phyloP scores from a whole-genome alignment of 768 basidiomycete species.

The Leucogyrophana mollusca region DNA sequence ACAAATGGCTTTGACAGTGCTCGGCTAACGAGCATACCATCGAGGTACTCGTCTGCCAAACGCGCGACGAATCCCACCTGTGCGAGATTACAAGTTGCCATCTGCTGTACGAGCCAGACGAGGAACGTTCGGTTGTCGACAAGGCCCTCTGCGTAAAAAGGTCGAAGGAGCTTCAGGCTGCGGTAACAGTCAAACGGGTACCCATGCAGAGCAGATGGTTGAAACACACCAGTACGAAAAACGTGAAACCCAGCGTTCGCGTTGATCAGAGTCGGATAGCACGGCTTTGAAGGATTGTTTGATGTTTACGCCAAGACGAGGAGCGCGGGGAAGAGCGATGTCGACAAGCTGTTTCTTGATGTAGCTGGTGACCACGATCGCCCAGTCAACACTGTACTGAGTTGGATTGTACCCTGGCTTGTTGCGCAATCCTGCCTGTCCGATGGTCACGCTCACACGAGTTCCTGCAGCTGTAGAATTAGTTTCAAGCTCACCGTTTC shows the following conservation, averaged over 20 bases:
- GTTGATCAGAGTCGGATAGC: conserved; percentile 64
- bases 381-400: conserved; percentile 85
- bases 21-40: conserved; percentile 64
- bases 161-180: conserved; percentile 69
- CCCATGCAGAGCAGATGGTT: background rate
- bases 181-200: conserved; percentile 2
- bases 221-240: conserved; percentile 70
- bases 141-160: conserved; percentile 78
- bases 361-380: conserved; percentile 75
- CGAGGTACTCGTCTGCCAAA: conserved; percentile 78
- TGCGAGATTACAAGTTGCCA: conserved; percentile 75
- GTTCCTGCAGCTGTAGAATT: background rate
- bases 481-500: conserved; percentile 59
- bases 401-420: conserved; percentile 79
- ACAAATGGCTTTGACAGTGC: conserved; percentile 67
- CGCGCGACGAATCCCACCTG: conserved; percentile 76
- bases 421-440: conserved; percentile 69
- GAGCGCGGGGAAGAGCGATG: conserved; percentile 77
- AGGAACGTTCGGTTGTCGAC: conserved; percentile 79
- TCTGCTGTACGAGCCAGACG: conserved; percentile 76
- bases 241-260: conserved; percentile 75
- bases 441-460: conserved; percentile 2
- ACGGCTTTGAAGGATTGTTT: conserved; percentile 85
- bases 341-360: conserved; percentile 81
- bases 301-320: conserved; percentile 73